Evolutionary conservation across 495 filamentous ascomycete genomes (phyloP).

Genomic region (Aspergillus affinis): DNA sequence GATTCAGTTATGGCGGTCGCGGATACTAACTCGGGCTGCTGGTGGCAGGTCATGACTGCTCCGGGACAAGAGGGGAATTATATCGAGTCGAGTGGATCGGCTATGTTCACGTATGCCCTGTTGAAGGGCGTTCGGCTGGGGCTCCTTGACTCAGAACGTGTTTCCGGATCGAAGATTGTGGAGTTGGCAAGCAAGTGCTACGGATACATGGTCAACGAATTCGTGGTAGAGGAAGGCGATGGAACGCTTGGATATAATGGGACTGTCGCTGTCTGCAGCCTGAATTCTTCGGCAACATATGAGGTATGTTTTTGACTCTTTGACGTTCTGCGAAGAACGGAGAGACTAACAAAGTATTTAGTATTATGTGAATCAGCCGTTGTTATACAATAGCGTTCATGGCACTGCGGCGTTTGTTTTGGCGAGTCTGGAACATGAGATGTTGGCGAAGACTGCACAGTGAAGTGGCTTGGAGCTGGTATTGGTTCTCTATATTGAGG

Average conservation of each 20-base stretch:
- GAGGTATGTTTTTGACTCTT: conserved; percentile 35
- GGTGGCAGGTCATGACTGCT: conserved; percentile 60
- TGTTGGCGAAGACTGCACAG: not conserved
- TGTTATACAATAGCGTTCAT: conserved; percentile 45
- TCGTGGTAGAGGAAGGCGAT: conserved; percentile 36
- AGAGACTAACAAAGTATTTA: conserved; percentile 21
- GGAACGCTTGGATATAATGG: conserved; percentile 52
- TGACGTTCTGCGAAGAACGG: not conserved
- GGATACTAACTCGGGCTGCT: conserved; percentile 49
- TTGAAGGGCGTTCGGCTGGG: conserved; percentile 53
- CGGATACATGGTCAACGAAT: conserved; percentile 37
- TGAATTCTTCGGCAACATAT: conserved; percentile 49
- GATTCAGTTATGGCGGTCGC: conserved; percentile 41
- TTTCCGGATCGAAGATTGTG: not conserved
- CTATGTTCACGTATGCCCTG: conserved; percentile 59
- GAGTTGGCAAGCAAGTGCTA: conserved; percentile 35
- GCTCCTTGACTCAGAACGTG: conserved; percentile 20
- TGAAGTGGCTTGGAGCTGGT: no score
- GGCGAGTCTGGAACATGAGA: conserved; percentile 49
- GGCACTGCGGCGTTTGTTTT: conserved; percentile 49
- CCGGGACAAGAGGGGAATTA: conserved; percentile 53
- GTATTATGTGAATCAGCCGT: conserved; percentile 49
- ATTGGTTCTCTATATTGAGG: no score
- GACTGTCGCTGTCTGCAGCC: conserved; percentile 56
- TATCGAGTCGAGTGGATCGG: conserved; percentile 58